Base-by-base conservation (phyloP, 257 asterid genomes). In the Prunella vulgaris region DNA sequence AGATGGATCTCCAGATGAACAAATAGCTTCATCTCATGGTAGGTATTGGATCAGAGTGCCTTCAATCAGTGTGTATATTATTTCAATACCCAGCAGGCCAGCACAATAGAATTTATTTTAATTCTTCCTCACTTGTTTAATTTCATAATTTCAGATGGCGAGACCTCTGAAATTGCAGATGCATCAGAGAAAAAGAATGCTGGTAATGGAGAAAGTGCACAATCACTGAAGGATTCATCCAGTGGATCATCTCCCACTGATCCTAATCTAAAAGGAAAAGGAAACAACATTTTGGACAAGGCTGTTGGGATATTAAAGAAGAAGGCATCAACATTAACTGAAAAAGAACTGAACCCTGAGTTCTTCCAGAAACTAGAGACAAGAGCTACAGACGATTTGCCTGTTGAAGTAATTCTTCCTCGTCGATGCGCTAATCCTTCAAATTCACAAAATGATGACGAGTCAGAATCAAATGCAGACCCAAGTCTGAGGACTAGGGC, bases 371-470 rank as follows among this genome's bases (percentile, higher is more conserved):
- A 89, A 54, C 94, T 94, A 56, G 97, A 88, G 85, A 88, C 86
- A 70, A 85, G 96, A 77, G 86, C 79, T 74, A 77, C 98, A 18
- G 95, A 42, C 77, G 98, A 89, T 82, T 83, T 90, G 71, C 90
- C 97, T 71, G 99, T 94, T 18, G 99, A 94, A 83, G 99, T 92
- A 78, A 87, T 86, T 75, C 90, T 92, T 70, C 95, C 98, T 66
- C 98, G 95, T 33, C 78, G 93, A 66, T 78, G 86, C 77, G 81
- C 76, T 76, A 86, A 86, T 76, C 71, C 93, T 74, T 80, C 94
- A 17, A 80, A 76, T 71, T 64, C 80, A 20, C 87, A 76, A 80
- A 78, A 69, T 65, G 90, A 76, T 74, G 93, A 86, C 80, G 96
- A 73, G 74, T 64, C 82, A 3, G 90, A 72, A 82, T 66, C 92